These are phyloP conservation scores for Malus sylvestris DNA, from an alignment of 306 rosid species.

Conservation along the genomic window DNA sequence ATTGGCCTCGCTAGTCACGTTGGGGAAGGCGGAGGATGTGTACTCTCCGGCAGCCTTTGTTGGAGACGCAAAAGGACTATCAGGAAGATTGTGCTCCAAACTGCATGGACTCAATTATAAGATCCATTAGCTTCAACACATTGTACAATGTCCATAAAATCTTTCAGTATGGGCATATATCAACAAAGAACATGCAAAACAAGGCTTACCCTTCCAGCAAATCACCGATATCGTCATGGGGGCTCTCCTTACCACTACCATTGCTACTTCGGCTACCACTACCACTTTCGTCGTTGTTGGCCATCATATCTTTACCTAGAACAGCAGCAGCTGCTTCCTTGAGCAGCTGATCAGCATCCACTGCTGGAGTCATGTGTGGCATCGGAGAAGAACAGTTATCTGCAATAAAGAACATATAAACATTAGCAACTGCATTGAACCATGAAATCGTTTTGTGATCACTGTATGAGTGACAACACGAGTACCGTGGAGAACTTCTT, in stretches of 20 bases:
- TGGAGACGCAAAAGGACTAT: conserved; percentile 95
- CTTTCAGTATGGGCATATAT: not conserved
- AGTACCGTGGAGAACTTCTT: conserved; percentile 54
- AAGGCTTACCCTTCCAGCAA: conserved; percentile 59
- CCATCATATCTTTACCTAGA: conserved; percentile 29
- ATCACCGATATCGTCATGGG: conserved; percentile 42
- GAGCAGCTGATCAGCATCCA: conserved; percentile 30
- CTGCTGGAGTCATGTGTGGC: conserved; percentile 19
- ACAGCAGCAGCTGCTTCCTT: conserved; percentile 11
- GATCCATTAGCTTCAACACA: not conserved
- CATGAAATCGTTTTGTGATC: not conserved
- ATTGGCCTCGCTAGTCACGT: conserved; percentile 36
- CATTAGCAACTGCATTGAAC: not conserved
- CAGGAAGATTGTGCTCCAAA: conserved; percentile 95
- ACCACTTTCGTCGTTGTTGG: conserved; percentile 24
- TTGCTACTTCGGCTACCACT: conserved; percentile 14
- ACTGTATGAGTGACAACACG: not conserved
- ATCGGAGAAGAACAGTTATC: conserved; percentile 39
- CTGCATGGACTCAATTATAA: conserved; percentile 44
- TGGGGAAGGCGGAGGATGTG: conserved; percentile 39
- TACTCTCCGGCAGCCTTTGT: conserved; percentile 56
- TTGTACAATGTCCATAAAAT: not conserved
- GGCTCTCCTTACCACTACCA: conserved; percentile 26
- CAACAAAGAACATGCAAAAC: conserved; percentile 18
- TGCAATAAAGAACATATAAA: conserved; percentile 21